Conservation (phyloP, 2,329 filamentous ascomycete genomes). For the Sporothrix euskadiensis region DNA sequence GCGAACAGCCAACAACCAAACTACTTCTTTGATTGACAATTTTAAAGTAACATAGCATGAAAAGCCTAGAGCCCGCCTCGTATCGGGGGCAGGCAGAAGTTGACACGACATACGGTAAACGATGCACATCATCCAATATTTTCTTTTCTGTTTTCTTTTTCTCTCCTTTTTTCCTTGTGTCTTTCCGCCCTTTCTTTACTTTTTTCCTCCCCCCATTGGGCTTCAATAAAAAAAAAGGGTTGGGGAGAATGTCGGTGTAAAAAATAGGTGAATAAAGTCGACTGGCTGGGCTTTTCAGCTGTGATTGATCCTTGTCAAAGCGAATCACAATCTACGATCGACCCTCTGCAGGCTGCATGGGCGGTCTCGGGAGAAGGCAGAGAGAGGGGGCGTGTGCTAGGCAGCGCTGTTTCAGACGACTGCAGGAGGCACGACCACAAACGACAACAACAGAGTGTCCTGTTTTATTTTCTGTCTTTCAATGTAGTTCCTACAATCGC, state of each 20-base stretch:
- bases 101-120: neutral
- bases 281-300: neutral
- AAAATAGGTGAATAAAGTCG: neutral
- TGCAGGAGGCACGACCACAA: neutral
- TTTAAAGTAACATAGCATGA: neutral
- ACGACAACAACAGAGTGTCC: neutral
- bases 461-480: neutral
- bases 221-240: neutral
- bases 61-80: neutral
- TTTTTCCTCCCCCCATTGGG: neutral
- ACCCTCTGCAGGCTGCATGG: neutral
- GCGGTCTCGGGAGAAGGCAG: neutral
- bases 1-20: neutral
- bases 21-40: neutral
- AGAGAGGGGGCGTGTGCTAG: neutral
- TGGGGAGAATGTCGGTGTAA: constrained; percentile 8
- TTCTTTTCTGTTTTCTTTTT: neutral
- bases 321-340: constrained; percentile 7
- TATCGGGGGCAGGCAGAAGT: neutral
- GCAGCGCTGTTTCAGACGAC: constrained; percentile 19
- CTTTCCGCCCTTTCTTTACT: neutral
- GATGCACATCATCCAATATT: neutral
- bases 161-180: neutral
- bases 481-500: neutral
- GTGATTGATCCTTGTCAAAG: constrained; percentile 2